Base-by-base conservation (phyloP, 345 rosid genomes). In the Syzygium grande region DNA sequence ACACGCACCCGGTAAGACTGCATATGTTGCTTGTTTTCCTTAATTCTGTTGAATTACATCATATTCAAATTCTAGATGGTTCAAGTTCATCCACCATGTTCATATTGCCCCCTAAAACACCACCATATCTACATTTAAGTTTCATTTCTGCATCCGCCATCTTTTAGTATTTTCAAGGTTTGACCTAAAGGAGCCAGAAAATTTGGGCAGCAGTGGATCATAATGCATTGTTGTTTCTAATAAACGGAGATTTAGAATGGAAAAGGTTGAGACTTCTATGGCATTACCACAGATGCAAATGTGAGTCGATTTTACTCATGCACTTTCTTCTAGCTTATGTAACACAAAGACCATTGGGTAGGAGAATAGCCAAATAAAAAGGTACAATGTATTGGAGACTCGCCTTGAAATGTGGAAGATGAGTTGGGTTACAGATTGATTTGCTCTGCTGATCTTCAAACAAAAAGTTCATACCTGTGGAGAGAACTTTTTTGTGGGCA, bases 1-100 rank as follows among this genome's bases (percentile, higher is more conserved):
- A 30, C 51, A 87, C 83, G 84, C 85, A 86, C 27, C 90, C 77
- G 51, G 93, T 92, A 91, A 29, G 61, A 77, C 25, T 86, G 86
- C 79, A 2, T 73, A 52, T 65, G 87, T 43, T 65, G 27, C 46
- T 29, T 51, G 29, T 4, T 68, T 86, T 77, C 63, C 23, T 30
- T 52, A 19, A 19, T 73, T 68, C 83, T 73, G 27, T 73, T 68
- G 59, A 2, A 53, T 41, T 11, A 13, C 1, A 52, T 13, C 84
- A 51, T 51, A 73, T 19, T 49, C 83, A 19, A 73, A 38, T 9
- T 58, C 83, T 73, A 73, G 83, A 73, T 73, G 49, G 27, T 41
- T 73, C 49, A 73, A 73, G 83, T 73, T 73, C 83, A 38, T 21
- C 83, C 83, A 73, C 83, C 83, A 17, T 5, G 49, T 73, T 30